Percentiles rank a stretch among this genome's conserved stretches.
Conservation (phyloP, 805 yeast genomes). For the Myxozyma udenii region DNA sequence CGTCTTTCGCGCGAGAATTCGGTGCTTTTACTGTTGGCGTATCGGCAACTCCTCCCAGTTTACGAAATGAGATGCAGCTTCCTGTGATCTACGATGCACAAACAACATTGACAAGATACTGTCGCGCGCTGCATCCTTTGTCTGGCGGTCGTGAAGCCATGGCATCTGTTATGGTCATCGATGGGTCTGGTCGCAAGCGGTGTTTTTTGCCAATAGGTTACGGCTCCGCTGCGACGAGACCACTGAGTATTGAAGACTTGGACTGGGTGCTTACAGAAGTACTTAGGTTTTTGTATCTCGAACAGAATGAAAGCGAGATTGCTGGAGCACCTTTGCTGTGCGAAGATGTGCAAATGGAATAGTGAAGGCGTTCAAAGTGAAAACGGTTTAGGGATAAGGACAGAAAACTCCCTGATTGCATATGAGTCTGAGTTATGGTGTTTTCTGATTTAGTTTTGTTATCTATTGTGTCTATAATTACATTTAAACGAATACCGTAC, state of each 20-base stretch:
- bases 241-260: constrained; percentile 17
- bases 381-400: too few species aligned
- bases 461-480: too few species aligned
- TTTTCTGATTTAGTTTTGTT: too few species aligned
- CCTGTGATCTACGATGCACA: constrained; percentile 20
- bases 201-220: constrained; percentile 24
- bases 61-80: constrained; percentile 5
- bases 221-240: constrained; percentile 17
- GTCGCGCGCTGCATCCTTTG: constrained; percentile 28
- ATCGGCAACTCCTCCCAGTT: constrained; percentile 10
- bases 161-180: constrained; percentile 20
- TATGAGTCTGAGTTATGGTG: too few species aligned
- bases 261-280: constrained; percentile 11
- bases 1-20: neutral
- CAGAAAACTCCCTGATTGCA: too few species aligned
- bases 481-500: too few species aligned
- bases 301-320: too few species aligned
- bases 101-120: constrained; percentile 17
- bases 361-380: too few species aligned
- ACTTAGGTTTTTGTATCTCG: constrained; percentile 13
- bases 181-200: constrained; percentile 11
- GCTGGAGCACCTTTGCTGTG: too few species aligned
- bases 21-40: constrained; percentile 22
- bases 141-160: constrained; percentile 28
- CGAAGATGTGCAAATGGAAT: too few species aligned